Evolutionary conservation across 139 green algal genomes (phyloP).

Genomic region (Eudorina sp.): DNA sequence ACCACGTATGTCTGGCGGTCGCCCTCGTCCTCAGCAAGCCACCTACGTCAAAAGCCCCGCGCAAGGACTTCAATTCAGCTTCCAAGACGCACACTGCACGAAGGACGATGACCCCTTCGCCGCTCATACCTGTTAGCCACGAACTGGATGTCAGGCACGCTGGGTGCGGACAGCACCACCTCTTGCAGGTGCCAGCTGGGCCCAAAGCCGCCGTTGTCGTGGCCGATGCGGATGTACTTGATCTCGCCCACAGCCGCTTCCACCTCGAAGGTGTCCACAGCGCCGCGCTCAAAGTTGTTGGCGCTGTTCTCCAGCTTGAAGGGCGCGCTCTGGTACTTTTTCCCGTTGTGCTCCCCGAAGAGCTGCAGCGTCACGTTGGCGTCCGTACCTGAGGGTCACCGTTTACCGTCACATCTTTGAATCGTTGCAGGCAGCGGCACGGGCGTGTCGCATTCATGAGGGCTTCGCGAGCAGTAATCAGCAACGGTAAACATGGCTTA

Average conservation of each 20-base stretch:
- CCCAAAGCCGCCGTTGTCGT: constrained; percentile 64
- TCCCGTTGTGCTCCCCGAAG: constrained; percentile 51
- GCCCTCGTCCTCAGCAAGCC: constrained; percentile 61
- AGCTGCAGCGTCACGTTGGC: constrained; percentile 61
- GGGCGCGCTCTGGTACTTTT: constrained; percentile 37
- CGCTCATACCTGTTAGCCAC: constrained; percentile 59
- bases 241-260: constrained; percentile 55
- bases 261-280: constrained; percentile 54
- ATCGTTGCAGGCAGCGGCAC: too few species aligned
- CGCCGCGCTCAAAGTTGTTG: constrained; percentile 69
- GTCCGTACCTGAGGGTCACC: constrained; percentile 60
- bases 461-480: too few species aligned
- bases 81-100: background rate
- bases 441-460: too few species aligned
- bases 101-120: background rate
- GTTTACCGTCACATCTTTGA: too few species aligned
- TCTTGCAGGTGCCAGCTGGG: constrained; percentile 66
- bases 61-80: background rate
- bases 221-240: constrained; percentile 67
- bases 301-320: constrained; percentile 40
- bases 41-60: constrained; percentile 3
- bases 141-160: constrained; percentile 62
- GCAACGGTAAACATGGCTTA: too few species aligned
- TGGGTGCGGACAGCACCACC: constrained; percentile 54
- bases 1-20: constrained; percentile 59